Percentiles rank a stretch among this genome's conserved stretches.
These are phyloP conservation scores for Tetraselmis chui DNA, from an alignment of 139 green algal species.

Conservation along the genomic window DNA sequence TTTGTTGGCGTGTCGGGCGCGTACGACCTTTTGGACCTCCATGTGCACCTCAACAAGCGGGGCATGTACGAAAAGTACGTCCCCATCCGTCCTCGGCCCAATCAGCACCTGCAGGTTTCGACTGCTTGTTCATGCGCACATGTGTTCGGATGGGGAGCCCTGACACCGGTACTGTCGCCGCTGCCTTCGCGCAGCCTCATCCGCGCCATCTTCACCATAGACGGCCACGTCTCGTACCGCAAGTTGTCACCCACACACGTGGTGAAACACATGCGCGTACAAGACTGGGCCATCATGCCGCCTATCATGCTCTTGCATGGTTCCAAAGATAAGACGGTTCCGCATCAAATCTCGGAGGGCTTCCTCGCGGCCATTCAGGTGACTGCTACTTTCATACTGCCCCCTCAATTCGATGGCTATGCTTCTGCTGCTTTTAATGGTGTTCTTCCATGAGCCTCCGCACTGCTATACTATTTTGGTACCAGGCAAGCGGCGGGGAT, in stretches of 20 bases:
- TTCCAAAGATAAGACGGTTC: slow-evolving; percentile 66
- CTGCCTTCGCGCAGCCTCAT: slow-evolving; percentile 20
- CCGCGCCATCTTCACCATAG: slow-evolving; percentile 38
- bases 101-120: no score
- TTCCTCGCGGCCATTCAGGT: slow-evolving; percentile 52
- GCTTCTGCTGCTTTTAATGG: no score
- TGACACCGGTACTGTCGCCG: background rate
- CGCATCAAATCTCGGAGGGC: slow-evolving; percentile 42
- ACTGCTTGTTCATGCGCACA: slow-evolving; percentile 24
- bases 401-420: no score
- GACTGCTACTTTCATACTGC: no score
- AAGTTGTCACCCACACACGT: slow-evolving; percentile 57
- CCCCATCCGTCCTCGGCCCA: background rate
- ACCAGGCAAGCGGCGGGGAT: background rate
- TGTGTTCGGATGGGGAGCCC: slow-evolving; percentile 35
- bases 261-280: slow-evolving; percentile 11
- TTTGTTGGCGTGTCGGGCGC: slow-evolving; percentile 50
- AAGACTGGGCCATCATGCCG: slow-evolving; percentile 34
- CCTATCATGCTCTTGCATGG: slow-evolving; percentile 74
- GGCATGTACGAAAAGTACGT: slow-evolving; percentile 57
- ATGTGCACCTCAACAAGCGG: slow-evolving; percentile 70
- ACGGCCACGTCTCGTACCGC: slow-evolving; percentile 36
- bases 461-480: no score
- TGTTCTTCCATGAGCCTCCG: no score
- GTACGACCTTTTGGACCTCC: slow-evolving; percentile 71